Percentiles rank a stretch among this genome's conserved stretches.
Conservation (phyloP, 495 filamentous ascomycete species). For the Melanomma pulvis-pyrius region DNA sequence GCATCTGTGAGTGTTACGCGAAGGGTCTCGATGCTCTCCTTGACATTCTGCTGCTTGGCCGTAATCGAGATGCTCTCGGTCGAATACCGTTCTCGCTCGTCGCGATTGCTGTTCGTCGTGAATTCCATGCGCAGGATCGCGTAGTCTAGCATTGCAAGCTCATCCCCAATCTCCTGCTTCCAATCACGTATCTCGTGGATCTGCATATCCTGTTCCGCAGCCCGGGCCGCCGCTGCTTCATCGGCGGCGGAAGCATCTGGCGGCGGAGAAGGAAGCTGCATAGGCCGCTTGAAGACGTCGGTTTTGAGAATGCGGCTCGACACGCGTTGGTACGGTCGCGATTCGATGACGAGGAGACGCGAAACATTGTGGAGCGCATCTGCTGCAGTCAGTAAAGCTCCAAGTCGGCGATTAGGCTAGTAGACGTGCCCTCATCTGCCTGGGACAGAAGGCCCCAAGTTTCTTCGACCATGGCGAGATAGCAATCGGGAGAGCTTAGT, state of each 20-base stretch:
- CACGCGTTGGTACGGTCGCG: slow-evolving; percentile 89
- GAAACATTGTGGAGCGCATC: slow-evolving; percentile 82
- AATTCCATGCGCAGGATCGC: slow-evolving; percentile 88
- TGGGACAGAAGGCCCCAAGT: slow-evolving; percentile 20
- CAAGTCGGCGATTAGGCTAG: neutral
- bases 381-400: slow-evolving; percentile 31
- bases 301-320: slow-evolving; percentile 74
- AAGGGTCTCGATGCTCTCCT: slow-evolving; percentile 72
- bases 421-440: slow-evolving; percentile 32
- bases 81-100: slow-evolving; percentile 84
- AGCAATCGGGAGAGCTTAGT: neutral
- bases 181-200: slow-evolving; percentile 62
- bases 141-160: slow-evolving; percentile 88
- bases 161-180: slow-evolving; percentile 80
- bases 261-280: slow-evolving; percentile 69
- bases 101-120: slow-evolving; percentile 76
- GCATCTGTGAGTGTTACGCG: slow-evolving; percentile 73
- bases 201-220: slow-evolving; percentile 51
- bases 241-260: slow-evolving; percentile 62
- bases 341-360: slow-evolving; percentile 88
- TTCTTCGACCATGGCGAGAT: slow-evolving; percentile 16
- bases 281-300: slow-evolving; percentile 59
- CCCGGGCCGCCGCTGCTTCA: slow-evolving; percentile 44
- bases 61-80: slow-evolving; percentile 77
- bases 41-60: slow-evolving; percentile 71